A percentile compares a stretch with the other conserved stretches of the same genome.
Evolutionary conservation across 805 yeast species (phyloP).

Genomic region (Yarrowia alimentaria): DNA sequence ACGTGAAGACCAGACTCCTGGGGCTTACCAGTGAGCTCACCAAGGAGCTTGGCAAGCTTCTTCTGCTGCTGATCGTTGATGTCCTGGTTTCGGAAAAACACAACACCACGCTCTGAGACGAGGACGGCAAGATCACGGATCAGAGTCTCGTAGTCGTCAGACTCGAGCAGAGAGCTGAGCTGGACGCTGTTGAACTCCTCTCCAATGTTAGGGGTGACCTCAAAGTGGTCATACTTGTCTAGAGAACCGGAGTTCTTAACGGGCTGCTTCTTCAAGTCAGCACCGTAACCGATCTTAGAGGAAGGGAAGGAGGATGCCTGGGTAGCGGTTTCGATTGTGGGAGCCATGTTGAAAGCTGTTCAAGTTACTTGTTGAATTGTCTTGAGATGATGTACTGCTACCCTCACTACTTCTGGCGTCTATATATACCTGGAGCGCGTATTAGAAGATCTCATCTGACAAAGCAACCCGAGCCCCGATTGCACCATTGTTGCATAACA

Average conservation of each 20-base stretch:
- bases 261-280: constrained; percentile 25
- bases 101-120: constrained; percentile 50
- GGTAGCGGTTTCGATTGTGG: constrained; percentile 21
- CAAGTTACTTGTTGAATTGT: constrained; percentile 14
- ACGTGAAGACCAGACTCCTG: constrained; percentile 36
- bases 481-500: constrained; percentile 24
- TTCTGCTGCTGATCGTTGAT: constrained; percentile 36
- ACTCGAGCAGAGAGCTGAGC: constrained; percentile 20
- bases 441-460: constrained; percentile 3
- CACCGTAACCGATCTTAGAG: constrained; percentile 24
- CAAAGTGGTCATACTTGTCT: constrained; percentile 25
- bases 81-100: constrained; percentile 51
- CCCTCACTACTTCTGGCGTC: constrained; percentile 2
- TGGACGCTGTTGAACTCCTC: constrained; percentile 27
- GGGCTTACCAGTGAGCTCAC: constrained; percentile 36
- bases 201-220: constrained; percentile 30
- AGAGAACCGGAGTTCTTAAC: constrained; percentile 28
- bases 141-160: constrained; percentile 23
- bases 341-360: constrained; percentile 27
- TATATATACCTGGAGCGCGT: constrained; percentile 14
- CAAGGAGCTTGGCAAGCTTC: constrained; percentile 35
- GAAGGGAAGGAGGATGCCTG: constrained; percentile 15
- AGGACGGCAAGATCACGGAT: constrained; percentile 46
- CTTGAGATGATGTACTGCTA: not conserved
- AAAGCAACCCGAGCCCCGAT: constrained; percentile 9